Evolutionary conservation across 1,284 basidiomycete species (phyloP), one percentile per base, ranked within the genome.

Genomic region (Pseudozyma sp.): DNA sequence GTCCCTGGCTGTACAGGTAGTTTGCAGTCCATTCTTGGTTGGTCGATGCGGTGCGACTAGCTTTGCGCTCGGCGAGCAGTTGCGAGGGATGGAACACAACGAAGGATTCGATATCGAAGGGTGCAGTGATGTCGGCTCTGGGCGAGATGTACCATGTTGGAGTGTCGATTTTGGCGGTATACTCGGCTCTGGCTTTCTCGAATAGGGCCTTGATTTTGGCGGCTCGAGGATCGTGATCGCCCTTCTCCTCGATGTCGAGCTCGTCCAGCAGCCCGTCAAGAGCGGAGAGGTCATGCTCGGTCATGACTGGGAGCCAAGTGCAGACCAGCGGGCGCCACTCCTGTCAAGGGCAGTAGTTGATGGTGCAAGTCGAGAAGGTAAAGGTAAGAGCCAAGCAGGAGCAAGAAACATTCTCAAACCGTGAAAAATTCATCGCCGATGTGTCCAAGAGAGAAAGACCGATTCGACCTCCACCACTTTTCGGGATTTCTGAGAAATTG

Each of bases 11-110:
- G 33, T 74, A 74, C 0, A 74, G 62, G 29, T 68, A 66, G 57
- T 58, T 65, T 37, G 48, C 50, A 0, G 71, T 74, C 71, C 71
- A 74, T 53, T 74, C 71, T 39, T 74, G 71, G 8, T 54, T 51
- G 1, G 54, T 65, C 17, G 71, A 62, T 31, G 51, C 66, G 4
- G 53, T 68, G 6, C 54, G 39, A 39, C 59, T 49, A 0, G 51
- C 37, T 17, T 58, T 66, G 2, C 71, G 43, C 14, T 43, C 24
- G 3, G 16, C 24, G 1, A 68, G 54, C 0, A 74, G 50, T 0
- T 68, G 35, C 0, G 29, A 29, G 2, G 71, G 71, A 14, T 19
- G 47, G 2, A 66, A 66, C 0, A 68, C 33, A 6, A 7, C 14
- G 40, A 62, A 68, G 0, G 29, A 46, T 0, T 43, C 37, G 10